Conservation (phyloP, 2,329 filamentous ascomycete species). For the Penicillium glabrum region DNA sequence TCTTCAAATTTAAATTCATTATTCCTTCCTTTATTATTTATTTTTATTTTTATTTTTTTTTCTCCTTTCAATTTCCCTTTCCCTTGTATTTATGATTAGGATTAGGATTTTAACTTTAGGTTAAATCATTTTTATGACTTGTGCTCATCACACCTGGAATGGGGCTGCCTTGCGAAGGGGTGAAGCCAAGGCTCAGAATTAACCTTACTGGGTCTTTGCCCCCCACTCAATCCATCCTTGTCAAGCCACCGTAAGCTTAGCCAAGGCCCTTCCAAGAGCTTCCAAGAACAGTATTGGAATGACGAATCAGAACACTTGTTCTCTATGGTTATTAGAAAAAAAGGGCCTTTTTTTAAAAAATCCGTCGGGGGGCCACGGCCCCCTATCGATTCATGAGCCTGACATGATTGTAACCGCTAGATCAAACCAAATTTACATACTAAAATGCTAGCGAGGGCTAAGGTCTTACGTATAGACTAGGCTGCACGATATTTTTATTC, state of each 20-base stretch:
- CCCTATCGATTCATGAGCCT: background rate
- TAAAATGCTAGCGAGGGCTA: background rate
- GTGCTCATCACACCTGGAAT: slow-evolving; percentile 16
- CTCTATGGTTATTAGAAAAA: background rate
- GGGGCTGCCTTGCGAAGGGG: slow-evolving; percentile 20
- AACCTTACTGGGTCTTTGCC: slow-evolving; percentile 17
- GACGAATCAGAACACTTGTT: background rate
- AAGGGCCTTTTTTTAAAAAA: background rate
- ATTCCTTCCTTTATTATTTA: background rate
- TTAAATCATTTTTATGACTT: background rate
- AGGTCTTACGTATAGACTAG: background rate
- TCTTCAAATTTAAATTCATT: background rate
- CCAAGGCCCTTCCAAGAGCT: slow-evolving; percentile 16
- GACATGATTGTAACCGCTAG: background rate
- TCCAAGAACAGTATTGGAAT: slow-evolving; percentile 11
- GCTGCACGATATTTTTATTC: background rate
- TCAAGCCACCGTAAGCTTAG: slow-evolving; percentile 24
- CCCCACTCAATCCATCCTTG: slow-evolving; percentile 9
- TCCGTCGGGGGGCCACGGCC: background rate
- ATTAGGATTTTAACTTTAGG: background rate
- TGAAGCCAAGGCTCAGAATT: slow-evolving; percentile 16
- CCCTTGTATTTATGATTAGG: background rate
- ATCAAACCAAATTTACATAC: background rate
- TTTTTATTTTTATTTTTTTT: background rate
- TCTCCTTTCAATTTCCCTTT: background rate